Conservation (phyloP, 1,284 basidiomycete genomes). For the Heterobasidion parviporum region DNA sequence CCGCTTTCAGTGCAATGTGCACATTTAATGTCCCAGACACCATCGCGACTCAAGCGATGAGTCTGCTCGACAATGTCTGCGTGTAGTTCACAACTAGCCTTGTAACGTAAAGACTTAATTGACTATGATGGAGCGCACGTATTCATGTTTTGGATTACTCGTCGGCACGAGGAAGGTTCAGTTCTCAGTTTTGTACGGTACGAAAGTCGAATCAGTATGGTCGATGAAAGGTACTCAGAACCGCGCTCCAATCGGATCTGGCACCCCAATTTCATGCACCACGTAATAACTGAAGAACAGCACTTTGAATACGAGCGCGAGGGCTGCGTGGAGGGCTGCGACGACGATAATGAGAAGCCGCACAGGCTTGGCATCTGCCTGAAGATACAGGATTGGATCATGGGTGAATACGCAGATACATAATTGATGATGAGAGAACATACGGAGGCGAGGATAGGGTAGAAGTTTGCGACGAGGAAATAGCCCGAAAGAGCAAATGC, state of each 20-base stretch:
- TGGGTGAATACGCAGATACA: not conserved
- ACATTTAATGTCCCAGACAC: too few species aligned
- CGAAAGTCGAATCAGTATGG: too few species aligned
- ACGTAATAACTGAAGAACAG: slow-evolving; percentile 84
- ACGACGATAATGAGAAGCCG: slow-evolving; percentile 73
- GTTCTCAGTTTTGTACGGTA: not conserved
- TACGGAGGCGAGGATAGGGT: slow-evolving; percentile 82
- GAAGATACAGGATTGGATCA: not conserved
- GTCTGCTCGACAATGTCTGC: too few species aligned
- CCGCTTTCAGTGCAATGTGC: too few species aligned
- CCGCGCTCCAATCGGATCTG: too few species aligned
- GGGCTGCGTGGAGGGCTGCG: slow-evolving; percentile 58
- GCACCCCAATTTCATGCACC: slow-evolving; percentile 14
- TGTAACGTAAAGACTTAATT: too few species aligned
- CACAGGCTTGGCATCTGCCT: slow-evolving; percentile 80
- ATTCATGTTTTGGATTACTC: not conserved
- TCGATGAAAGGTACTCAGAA: too few species aligned
- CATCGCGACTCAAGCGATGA: too few species aligned
- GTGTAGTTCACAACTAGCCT: too few species aligned
- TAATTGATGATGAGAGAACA: slow-evolving; percentile 20
- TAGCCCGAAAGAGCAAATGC: slow-evolving; percentile 75
- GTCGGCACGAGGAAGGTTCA: not conserved
- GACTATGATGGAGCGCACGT: too few species aligned
- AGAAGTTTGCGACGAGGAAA: slow-evolving; percentile 80
- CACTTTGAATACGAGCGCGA: slow-evolving; percentile 80